Base-by-base conservation (phyloP, 495 filamentous ascomycete species). In the Aspergillus biplanus region DNA sequence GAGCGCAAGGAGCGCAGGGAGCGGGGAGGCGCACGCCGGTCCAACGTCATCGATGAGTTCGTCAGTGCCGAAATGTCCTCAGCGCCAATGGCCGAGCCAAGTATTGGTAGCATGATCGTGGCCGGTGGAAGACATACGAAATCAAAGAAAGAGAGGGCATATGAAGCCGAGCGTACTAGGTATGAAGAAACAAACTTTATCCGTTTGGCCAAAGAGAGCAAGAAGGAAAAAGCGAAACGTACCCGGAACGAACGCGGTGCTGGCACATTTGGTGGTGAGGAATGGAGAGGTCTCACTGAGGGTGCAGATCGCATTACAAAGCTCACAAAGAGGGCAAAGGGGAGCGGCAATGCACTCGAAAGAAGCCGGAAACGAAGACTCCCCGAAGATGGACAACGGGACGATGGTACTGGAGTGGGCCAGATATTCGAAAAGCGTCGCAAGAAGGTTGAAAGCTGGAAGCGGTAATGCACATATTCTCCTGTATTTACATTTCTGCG, bases 111-210 rank as follows among this genome's bases (percentile, higher is more conserved):
- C 54, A 94, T 88, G 7, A 93, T 96, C 61, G 76, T 88, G 34
- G 74, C 80, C 11, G 85, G 86, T 57, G 93, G 93, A 21, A 83
- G 92, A 59, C 86, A 86, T 61, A 83, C 83, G 60, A 92, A 92
- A 80, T 88, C 88, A 3, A 83, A 85, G 27, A 80, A 84, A 21
- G 90, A 94, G 68, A 83, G 86, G 32, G 81, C 83, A 50, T 84
- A 83, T 35, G 93, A 97, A 75, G 80, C 82, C 4, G 92, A 93
- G 69, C 79, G 88, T 48, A 82, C 79, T 46, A 83, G 86, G 32
- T 97, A 95, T 73, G 93, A 97, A 78, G 93, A 97, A 78, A 81
- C 77, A 62, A 94, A 97, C 77, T 92, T 96, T 69, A 85, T 92
- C 21, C 85, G 93, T 57, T 80, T 97, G 69, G 92, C 92, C 16